A percentile compares a stretch with the other conserved stretches of the same genome.
phyloP scores from a whole-genome alignment of 805 yeast species.

The Debaryomyces castellii region DNA sequence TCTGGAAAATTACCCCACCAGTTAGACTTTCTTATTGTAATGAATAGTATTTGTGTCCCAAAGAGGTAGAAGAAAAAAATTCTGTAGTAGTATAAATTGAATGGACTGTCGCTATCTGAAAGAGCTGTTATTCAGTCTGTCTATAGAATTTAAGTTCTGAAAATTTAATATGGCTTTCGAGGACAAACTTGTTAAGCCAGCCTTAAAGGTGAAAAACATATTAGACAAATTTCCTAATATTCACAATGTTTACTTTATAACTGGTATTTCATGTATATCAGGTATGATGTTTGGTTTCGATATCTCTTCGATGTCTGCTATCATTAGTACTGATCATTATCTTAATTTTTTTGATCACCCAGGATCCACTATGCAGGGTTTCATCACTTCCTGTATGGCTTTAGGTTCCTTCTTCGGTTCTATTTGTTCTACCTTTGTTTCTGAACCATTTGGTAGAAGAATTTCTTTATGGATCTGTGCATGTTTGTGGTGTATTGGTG shows the following conservation, averaged over 20 bases:
- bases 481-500: slow-evolving; percentile 27
- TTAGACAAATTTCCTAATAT: slow-evolving; percentile 37
- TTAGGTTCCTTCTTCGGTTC: slow-evolving; percentile 23
- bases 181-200: slow-evolving; percentile 30
- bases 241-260: slow-evolving; percentile 57
- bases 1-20: background rate
- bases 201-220: slow-evolving; percentile 29
- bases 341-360: slow-evolving; percentile 51
- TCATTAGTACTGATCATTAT: slow-evolving; percentile 43
- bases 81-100: background rate
- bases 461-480: slow-evolving; percentile 22
- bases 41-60: background rate
- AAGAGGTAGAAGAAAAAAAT: background rate
- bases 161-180: slow-evolving; percentile 30
- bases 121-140: background rate
- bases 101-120: background rate
- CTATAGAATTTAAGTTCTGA: background rate
- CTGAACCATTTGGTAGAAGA: slow-evolving; percentile 29
- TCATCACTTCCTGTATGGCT: slow-evolving; percentile 67
- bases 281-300: slow-evolving; percentile 77
- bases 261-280: slow-evolving; percentile 57
- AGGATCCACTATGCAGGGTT: slow-evolving; percentile 56
- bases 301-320: slow-evolving; percentile 72
- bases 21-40: background rate
- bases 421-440: slow-evolving; percentile 11